phyloP scores from a whole-genome alignment of 129 eudicot species.

The Kitagawia praeruptora region DNA sequence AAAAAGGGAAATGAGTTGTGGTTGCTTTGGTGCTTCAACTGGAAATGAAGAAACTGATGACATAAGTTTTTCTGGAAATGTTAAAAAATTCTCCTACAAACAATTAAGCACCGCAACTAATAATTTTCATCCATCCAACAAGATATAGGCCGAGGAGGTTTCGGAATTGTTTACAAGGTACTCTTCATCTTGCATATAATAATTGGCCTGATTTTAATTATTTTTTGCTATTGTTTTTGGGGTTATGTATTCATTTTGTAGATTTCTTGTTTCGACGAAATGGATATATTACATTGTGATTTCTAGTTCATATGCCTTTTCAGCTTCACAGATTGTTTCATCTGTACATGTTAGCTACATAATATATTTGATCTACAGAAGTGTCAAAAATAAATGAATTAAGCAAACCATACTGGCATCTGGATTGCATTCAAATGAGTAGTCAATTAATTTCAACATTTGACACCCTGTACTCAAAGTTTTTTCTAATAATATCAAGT shows the following conservation, averaged over 20 bases:
- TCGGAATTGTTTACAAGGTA: conserved; percentile 95
- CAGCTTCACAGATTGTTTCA: neutral
- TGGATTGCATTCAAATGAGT: neutral
- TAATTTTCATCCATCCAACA: conserved; percentile 56
- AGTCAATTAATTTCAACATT: neutral
- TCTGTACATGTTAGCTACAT: neutral
- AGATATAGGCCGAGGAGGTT: conserved; percentile 95
- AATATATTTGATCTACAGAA: neutral
- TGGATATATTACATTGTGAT: neutral
- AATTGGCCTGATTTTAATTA: too few relatives aligned
- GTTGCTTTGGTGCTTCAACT: conserved; percentile 47
- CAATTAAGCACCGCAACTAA: conserved; percentile 60
- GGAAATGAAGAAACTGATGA: conserved; percentile 14
- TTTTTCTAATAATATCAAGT: neutral
- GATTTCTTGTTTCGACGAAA: neutral
- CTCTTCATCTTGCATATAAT: neutral
- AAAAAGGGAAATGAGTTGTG: conserved; percentile 44
- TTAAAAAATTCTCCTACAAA: conserved; percentile 56
- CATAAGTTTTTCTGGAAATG: conserved; percentile 12
- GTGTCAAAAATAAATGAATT: neutral
- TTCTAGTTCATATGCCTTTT: neutral
- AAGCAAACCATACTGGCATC: neutral
- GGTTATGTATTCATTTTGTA: neutral
- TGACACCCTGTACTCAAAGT: neutral
- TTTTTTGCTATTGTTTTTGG: too few relatives aligned